phyloP scores from a whole-genome alignment of 257 asterid genomes.

The Catharanthus roseus region DNA sequence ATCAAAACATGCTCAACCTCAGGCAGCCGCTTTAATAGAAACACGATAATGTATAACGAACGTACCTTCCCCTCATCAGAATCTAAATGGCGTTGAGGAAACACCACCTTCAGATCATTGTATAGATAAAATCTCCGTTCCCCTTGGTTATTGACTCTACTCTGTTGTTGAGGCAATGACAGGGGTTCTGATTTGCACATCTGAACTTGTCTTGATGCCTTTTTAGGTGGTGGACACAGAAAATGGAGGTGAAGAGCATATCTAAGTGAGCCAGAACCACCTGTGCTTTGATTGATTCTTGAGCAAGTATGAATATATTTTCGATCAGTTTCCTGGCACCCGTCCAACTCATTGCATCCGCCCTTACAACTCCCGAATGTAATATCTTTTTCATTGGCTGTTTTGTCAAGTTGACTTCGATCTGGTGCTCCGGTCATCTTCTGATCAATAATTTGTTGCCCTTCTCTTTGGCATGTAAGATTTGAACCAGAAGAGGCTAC shows the following conservation, averaged over 20 bases:
- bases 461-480: conserved; percentile 30
- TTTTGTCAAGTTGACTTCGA: conserved; percentile 14
- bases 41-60: not conserved
- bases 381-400: conserved; percentile 18
- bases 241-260: conserved; percentile 75
- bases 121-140: conserved; percentile 55
- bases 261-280: conserved; percentile 51
- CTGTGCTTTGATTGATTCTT: conserved; percentile 34
- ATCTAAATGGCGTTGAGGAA: conserved; percentile 77
- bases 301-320: conserved; percentile 27
- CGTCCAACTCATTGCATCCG: conserved; percentile 17
- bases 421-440: conserved; percentile 16
- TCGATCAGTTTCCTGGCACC: conserved; percentile 23
- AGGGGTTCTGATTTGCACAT: conserved; percentile 21
- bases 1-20: too few species aligned
- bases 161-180: conserved; percentile 21
- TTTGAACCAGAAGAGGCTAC: conserved; percentile 45
- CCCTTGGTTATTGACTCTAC: conserved; percentile 12
- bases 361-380: conserved; percentile 26
- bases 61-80: conserved; percentile 77
- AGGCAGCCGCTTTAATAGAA: not conserved
- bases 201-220: conserved; percentile 20
- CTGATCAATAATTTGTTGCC: conserved; percentile 20
- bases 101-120: conserved; percentile 61
- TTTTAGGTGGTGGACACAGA: conserved; percentile 42